Evolutionary conservation across 345 rosid species (phyloP).

Genomic region (Eucalyptus sp.): DNA sequence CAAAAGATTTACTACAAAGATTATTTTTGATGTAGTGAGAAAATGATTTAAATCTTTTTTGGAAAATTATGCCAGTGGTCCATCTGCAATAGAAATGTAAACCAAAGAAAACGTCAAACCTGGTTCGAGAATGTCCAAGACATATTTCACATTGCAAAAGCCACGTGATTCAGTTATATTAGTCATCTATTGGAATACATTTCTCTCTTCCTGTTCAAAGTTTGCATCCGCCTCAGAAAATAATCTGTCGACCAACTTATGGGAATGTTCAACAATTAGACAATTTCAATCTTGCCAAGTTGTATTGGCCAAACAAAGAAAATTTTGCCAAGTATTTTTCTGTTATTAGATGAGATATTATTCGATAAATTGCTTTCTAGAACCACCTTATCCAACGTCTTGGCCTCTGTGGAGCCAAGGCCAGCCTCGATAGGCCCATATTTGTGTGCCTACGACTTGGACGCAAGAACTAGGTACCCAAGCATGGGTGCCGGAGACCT

Average conservation of each 20-base stretch:
- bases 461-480: neutral
- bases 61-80: neutral
- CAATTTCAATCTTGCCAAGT: neutral
- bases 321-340: neutral
- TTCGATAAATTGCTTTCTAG: neutral
- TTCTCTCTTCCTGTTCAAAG: neutral
- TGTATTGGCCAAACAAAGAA: neutral
- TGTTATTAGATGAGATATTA: neutral
- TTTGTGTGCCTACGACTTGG: accelerated
- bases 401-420: neutral
- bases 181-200: neutral
- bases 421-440: neutral
- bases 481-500: neutral
- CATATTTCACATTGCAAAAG: neutral
- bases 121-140: neutral
- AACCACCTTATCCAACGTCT: neutral
- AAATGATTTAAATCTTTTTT: neutral
- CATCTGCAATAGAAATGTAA: neutral
- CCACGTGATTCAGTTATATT: neutral
- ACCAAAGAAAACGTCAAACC: neutral
- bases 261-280: neutral
- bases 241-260: neutral
- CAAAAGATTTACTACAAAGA: neutral
- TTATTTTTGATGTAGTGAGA: neutral
- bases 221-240: neutral